Evolutionary conservation across 1,284 basidiomycete species (phyloP).

Genomic region (Ustilago shanxiensis): DNA sequence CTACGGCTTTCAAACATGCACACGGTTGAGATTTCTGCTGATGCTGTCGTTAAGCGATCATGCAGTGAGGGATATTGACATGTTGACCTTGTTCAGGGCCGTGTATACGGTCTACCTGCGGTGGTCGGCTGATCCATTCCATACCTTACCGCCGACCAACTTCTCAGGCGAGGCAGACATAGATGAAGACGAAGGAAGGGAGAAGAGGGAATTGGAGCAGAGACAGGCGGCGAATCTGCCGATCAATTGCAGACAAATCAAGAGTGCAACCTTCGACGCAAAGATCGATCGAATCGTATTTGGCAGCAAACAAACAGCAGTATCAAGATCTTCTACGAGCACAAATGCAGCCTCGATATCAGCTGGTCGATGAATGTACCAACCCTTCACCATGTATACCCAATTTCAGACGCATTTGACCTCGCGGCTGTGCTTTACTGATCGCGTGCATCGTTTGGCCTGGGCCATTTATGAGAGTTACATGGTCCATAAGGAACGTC

Average conservation of each 20-base stretch:
- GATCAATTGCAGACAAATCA: slow-evolving; percentile 39
- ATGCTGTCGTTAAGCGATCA: slow-evolving; percentile 67
- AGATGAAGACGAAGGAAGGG: slow-evolving; percentile 2
- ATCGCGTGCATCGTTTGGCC: background rate
- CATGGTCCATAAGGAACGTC: slow-evolving; percentile 7
- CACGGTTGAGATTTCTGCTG: slow-evolving; percentile 67
- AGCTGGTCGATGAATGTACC: slow-evolving; percentile 10
- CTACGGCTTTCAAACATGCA: slow-evolving; percentile 70
- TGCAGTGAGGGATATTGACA: slow-evolving; percentile 68
- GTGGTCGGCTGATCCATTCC: slow-evolving; percentile 70
- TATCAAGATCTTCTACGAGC: background rate
- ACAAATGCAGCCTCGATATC: slow-evolving; percentile 7
- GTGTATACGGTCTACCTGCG: slow-evolving; percentile 69
- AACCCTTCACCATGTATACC: slow-evolving; percentile 1
- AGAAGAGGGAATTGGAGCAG: slow-evolving; percentile 21
- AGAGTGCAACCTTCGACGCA: slow-evolving; percentile 34
- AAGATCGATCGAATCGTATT: slow-evolving; percentile 41
- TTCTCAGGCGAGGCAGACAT: background rate
- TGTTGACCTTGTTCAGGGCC: slow-evolving; percentile 70
- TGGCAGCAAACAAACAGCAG: slow-evolving; percentile 7
- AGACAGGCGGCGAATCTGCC: slow-evolving; percentile 21
- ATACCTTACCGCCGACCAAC: slow-evolving; percentile 26
- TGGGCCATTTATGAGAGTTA: background rate
- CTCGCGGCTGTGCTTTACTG: background rate
- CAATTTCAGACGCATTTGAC: slow-evolving; percentile 1